phyloP scores from a whole-genome alignment of 78 protist genomes.

The Dictyostelium capitatum region DNA sequence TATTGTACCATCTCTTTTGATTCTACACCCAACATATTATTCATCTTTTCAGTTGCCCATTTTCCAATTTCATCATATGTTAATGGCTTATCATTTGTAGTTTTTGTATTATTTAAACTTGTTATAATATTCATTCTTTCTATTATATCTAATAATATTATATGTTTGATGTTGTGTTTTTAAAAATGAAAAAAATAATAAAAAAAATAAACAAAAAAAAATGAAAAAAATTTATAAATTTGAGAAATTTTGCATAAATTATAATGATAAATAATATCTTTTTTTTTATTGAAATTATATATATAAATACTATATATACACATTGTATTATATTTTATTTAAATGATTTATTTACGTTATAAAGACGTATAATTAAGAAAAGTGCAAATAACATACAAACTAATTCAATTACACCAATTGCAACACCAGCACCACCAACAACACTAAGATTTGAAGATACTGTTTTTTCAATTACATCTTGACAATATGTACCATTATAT shows the following conservation, averaged over 20 bases:
- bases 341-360: slow-evolving; percentile 47
- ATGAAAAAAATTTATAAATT: neutral
- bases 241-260: neutral
- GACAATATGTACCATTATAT: neutral
- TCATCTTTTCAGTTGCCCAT: slow-evolving; percentile 53
- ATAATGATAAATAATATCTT: neutral
- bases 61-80: slow-evolving; percentile 53
- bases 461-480: neutral
- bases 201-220: neutral
- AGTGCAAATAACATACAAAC: slow-evolving; percentile 59
- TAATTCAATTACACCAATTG: slow-evolving; percentile 75
- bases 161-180: neutral
- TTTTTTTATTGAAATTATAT: neutral
- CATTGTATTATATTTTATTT: slow-evolving; percentile 34
- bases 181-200: neutral
- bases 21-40: slow-evolving; percentile 28
- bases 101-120: neutral
- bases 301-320: neutral
- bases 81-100: slow-evolving; percentile 3
- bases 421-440: slow-evolving; percentile 63
- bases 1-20: slow-evolving; percentile 24
- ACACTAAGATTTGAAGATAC: slow-evolving; percentile 13
- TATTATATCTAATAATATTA: neutral
- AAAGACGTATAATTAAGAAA: slow-evolving; percentile 65
- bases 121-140: neutral